A percentile compares a stretch with the other conserved stretches of the same genome.
Conservation (phyloP, 805 yeast species). For the Barnettozyma californica region DNA sequence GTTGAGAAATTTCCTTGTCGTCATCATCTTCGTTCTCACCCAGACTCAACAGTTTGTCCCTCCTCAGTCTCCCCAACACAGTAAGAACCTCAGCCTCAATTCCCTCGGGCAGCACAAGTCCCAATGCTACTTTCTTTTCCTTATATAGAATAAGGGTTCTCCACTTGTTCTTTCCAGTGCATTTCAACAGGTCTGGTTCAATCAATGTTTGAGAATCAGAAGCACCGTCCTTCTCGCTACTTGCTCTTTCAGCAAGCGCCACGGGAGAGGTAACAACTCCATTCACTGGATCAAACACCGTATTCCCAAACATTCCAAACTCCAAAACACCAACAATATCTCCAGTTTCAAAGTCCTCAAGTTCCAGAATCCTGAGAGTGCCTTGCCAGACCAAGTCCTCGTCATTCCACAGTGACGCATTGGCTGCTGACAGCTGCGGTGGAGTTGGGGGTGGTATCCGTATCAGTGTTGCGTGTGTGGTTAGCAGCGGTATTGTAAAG, state of each 20-base stretch:
- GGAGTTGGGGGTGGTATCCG: slow-evolving; percentile 12
- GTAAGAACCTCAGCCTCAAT: slow-evolving; percentile 1
- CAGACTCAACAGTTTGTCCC: slow-evolving; percentile 1
- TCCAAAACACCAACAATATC: slow-evolving; percentile 9
- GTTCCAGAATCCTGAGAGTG: slow-evolving; percentile 26
- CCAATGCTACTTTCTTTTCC: slow-evolving; percentile 33
- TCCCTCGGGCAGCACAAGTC: slow-evolving; percentile 25
- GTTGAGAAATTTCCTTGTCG: neutral
- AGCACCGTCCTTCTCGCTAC: neutral
- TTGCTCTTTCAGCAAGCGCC: neutral
- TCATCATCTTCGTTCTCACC: neutral
- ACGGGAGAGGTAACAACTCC: neutral
- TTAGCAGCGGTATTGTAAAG: slow-evolving; percentile 1
- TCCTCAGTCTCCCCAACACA: neutral
- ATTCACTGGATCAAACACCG: slow-evolving; percentile 24
- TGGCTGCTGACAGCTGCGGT: neutral
- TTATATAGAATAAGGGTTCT: slow-evolving; percentile 31
- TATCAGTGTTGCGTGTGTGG: slow-evolving; percentile 1
- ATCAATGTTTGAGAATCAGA: neutral
- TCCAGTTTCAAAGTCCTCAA: slow-evolving; percentile 11
- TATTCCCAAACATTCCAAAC: slow-evolving; percentile 29
- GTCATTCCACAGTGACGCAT: slow-evolving; percentile 1
- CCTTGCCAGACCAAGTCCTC: slow-evolving; percentile 33
- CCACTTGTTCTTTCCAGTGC: slow-evolving; percentile 23
- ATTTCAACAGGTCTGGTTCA: slow-evolving; percentile 1